Base-by-base conservation (phyloP, 108 stramenopile species). In the Chaetoceros tenuissimus region DNA sequence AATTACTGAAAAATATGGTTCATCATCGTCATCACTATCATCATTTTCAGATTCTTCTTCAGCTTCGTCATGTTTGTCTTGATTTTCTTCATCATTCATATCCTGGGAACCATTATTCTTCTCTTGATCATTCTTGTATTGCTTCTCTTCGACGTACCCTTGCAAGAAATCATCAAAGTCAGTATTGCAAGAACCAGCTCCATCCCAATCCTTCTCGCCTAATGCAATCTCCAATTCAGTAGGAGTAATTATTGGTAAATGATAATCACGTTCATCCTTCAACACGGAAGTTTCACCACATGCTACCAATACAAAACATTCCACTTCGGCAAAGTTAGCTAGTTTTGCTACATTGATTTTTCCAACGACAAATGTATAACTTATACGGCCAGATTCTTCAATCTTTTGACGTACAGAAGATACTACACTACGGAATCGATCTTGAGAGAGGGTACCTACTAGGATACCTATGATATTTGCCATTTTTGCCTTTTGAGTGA, bases 311-410 rank as follows among this genome's bases (percentile, higher is more conserved):
- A 94, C 92, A 62, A 90, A 97, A 59, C 84, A 86, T 48, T 97
- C 96, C 53, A 96, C 87, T 61, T 95, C 94, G 10, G 90, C 92
- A 84, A 95, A 98, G 65, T 98, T 98, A 28, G 88, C 76, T 22
- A 98, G 62, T 58, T 98, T 98, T 21, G 89, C 88, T 10, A 82
- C 81, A 61, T 95, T 93, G 31, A 96, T 71, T 71, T 94, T 95
- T 3, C 97, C 97, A 13, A 98, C 90, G 23, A 82, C 84, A 69
- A 98, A 93, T 31, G 82, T 84, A 64, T 98, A 98, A 20, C 78
- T 79, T 26, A 89, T 72, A 26, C 87, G 77, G 0, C 89, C 92
- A 0, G 80, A 73, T 45, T 74, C 62, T 61, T 87, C 72, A 46
- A 95, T 78, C 17, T 78, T 57, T 13, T 50, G 45, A 25, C 85